Conservation (phyloP, 257 asterid species). For the Fraxinus americana region DNA sequence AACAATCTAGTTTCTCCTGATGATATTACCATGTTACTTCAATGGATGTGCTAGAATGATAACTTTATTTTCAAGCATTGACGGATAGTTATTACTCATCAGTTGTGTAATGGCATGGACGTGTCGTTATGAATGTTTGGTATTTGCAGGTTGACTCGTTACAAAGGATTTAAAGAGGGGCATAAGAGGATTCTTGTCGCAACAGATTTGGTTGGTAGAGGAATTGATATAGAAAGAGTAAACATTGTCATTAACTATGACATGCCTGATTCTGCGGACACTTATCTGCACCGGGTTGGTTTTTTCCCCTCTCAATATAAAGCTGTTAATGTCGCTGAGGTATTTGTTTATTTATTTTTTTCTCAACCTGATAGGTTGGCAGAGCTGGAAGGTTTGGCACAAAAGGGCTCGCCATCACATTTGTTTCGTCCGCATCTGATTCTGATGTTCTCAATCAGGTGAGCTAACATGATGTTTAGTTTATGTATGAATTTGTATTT, state of each 20-base stretch:
- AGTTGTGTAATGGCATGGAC: neutral
- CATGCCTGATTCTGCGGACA: conserved; percentile 96
- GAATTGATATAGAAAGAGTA: conserved; percentile 90
- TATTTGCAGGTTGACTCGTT: conserved; percentile 70
- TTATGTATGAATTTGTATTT: neutral
- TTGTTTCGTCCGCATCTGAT: conserved; percentile 90
- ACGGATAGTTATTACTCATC: neutral
- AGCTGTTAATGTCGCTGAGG: neutral
- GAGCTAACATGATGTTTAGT: neutral
- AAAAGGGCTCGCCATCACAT: conserved; percentile 90
- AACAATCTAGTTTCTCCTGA: neutral
- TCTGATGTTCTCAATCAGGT: conserved; percentile 97
- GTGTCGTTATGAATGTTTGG: conserved; percentile 7
- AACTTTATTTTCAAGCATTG: neutral
- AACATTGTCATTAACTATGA: conserved; percentile 92
- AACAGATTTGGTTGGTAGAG: conserved; percentile 96
- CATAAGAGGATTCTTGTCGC: conserved; percentile 92
- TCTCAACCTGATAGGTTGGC: conserved; percentile 56
- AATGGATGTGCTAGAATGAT: neutral
- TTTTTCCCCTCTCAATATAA: conserved; percentile 8
- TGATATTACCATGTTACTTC: neutral
- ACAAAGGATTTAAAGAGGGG: conserved; percentile 92
- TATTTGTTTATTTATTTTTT: neutral
- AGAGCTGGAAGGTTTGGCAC: conserved; percentile 96
- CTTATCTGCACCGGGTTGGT: conserved; percentile 81